Base-by-base conservation (phyloP, 768 basidiomycete species). In the Tricholoma matsutake region DNA sequence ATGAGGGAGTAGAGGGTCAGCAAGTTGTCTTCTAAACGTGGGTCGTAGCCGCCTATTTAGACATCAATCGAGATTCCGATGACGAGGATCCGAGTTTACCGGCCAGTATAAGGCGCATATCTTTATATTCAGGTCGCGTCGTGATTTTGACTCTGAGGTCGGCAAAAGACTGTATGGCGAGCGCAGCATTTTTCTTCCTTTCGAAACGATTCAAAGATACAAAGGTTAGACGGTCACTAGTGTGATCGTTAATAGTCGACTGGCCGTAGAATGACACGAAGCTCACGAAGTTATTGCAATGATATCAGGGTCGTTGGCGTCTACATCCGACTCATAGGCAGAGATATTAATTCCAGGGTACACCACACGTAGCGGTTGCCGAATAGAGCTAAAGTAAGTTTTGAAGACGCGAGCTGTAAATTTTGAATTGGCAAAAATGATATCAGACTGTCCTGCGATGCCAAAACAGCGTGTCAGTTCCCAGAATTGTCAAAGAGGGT, bases 201-300 rank as follows among this genome's bases (percentile, higher is more conserved):
- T 99, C 97, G 69, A 96, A 98, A 2, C 96, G 89, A 71, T 99
- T 98, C 35, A 98, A 77, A 4, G 96, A 93, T 0, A 98, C 69
- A 3, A 98, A 73, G 0, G 92, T 94, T 0, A 90, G 92, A 3
- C 81, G 79, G 34, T 83, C 72, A 45, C 87, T 88, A n/a, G 9
- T 59, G 28, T 20, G 60, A 22, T 3, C 18, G 8, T 64, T 16
- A 51, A 45, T 45, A 29, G 8, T 43, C 22, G 7, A 13, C 37
- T 10, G 9, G 51, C 25, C 5, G 22, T 25, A n/a, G 25, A 1
- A 25, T 53, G 31, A 52, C 51, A 13, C 6, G 29, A n/a, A 13
- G 78, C 89, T 67, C 68, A 90, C 88, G 87, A 89, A 20, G 69
- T 59, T 3, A 89, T 72, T n/a, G 79, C 77, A 11, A 68, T 52